Percentiles rank a stretch among this genome's conserved stretches.
These are phyloP conservation scores for Chytriomyces sp. DNA, from an alignment of 192 early-diverging fungal species.

Conservation along the genomic window DNA sequence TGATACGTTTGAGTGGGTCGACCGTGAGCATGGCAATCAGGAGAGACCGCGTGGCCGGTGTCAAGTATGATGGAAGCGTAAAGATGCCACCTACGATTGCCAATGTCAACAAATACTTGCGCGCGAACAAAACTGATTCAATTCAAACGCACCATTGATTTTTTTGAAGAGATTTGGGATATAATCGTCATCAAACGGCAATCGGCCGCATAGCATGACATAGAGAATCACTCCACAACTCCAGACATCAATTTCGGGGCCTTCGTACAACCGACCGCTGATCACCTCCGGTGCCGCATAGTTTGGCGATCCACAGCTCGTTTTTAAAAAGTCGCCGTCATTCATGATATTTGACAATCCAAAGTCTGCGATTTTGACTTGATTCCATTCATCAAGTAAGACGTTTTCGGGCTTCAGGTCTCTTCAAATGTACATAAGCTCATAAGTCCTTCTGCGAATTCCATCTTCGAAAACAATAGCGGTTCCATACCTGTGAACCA, in stretches of 20 bases:
- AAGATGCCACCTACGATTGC: conserved; percentile 79
- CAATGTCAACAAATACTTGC: background rate
- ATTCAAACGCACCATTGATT: conserved; percentile 72
- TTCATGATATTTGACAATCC: conserved; percentile 59
- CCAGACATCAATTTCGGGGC: conserved; percentile 99
- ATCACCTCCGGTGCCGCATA: conserved; percentile 77
- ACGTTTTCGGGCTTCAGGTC: conserved; percentile 68
- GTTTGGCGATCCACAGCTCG: conserved; percentile 52
- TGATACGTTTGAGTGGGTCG: conserved; percentile 94
- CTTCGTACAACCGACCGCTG: conserved; percentile 76
- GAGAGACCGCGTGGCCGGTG: conserved; percentile 79
- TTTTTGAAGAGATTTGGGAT: conserved; percentile 84
- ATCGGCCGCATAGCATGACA: conserved; percentile 92
- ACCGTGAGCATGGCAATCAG: conserved; percentile 92
- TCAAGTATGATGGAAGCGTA: conserved; percentile 85
- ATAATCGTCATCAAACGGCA: conserved; percentile 98
- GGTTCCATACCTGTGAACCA: conserved; percentile 52
- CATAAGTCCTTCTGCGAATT: background rate
- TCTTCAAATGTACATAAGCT: background rate
- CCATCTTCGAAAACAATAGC: background rate
- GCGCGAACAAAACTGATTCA: background rate
- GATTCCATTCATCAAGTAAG: conserved; percentile 58
- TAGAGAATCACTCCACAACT: conserved; percentile 96
- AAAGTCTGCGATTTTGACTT: conserved; percentile 69
- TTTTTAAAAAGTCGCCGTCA: conserved; percentile 63